Evolutionary conservation across 2,329 filamentous ascomycete species (phyloP).

Genomic region (Colletotrichum navitas): DNA sequence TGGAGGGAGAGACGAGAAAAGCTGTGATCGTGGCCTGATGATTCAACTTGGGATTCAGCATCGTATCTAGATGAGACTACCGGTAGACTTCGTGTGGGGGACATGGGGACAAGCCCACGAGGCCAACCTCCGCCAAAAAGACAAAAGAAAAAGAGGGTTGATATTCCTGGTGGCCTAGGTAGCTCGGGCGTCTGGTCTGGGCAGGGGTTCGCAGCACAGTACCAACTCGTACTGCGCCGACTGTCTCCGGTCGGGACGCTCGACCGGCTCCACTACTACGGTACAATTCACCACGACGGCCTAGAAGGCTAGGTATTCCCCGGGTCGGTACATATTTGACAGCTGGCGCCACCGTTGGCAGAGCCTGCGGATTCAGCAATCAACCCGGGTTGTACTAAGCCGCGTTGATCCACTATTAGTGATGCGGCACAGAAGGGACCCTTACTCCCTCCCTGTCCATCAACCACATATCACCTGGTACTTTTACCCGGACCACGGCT

Average conservation of each 20-base stretch:
- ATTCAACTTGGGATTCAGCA: neutral
- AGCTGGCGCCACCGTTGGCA: slow-evolving; percentile 1
- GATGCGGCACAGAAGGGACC: neutral
- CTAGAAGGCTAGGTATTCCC: neutral
- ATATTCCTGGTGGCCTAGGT: slow-evolving; percentile 29
- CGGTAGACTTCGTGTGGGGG: neutral
- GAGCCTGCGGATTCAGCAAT: neutral
- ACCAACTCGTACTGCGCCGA: neutral
- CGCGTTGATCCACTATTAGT: neutral
- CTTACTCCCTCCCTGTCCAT: neutral
- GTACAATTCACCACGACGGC: slow-evolving; percentile 16
- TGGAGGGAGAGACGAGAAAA: neutral
- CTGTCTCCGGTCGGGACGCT: slow-evolving; percentile 20
- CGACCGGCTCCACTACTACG: slow-evolving; percentile 26
- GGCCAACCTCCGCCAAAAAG: neutral
- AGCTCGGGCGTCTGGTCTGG: slow-evolving; percentile 17
- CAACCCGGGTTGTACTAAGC: neutral
- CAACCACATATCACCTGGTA: neutral
- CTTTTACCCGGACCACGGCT: neutral
- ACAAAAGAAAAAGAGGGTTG: neutral
- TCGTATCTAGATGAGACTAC: neutral
- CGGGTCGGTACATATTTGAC: slow-evolving; percentile 25
- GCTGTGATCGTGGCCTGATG: neutral
- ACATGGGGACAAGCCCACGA: neutral
- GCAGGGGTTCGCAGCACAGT: slow-evolving; percentile 31